A percentile compares a stretch with the other conserved stretches of the same genome.
These are phyloP conservation scores for Candida endomychidarum DNA, from an alignment of 805 yeast species.

Conservation along the genomic window DNA sequence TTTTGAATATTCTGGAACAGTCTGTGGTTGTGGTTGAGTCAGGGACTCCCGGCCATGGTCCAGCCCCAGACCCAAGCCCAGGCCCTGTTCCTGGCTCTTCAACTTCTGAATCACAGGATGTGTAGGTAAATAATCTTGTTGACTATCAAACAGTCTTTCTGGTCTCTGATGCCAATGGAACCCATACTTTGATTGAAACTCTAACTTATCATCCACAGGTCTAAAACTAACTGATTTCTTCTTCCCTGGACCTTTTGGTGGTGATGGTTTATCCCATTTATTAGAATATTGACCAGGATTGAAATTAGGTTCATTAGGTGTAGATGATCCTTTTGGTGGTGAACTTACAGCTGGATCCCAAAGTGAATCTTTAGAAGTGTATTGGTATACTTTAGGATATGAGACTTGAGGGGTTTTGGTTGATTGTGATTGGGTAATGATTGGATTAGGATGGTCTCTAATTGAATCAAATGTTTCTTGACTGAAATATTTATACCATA, in stretches of 20 bases:
- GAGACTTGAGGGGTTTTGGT: background rate
- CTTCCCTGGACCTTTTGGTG: conserved; percentile 1
- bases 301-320: background rate
- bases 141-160: conserved; percentile 32
- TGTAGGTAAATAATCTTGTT: conserved; percentile 28
- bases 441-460: background rate
- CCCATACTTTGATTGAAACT: conserved; percentile 15
- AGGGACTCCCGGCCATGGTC: no score
- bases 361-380: conserved; percentile 21
- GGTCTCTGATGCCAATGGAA: conserved; percentile 21
- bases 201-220: conserved; percentile 2
- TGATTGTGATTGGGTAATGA: background rate
- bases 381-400: conserved; percentile 11
- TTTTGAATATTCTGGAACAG: conserved; percentile 6
- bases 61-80: background rate
- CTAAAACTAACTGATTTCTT: conserved; percentile 1
- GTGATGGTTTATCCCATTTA: conserved; percentile 27
- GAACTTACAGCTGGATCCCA: conserved; percentile 48
- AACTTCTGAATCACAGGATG: conserved; percentile 23
- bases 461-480: conserved; percentile 4
- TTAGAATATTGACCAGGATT: conserved; percentile 15
- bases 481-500: conserved; percentile 32
- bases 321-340: conserved; percentile 33
- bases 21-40: no score
- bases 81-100: conserved; percentile 4